phyloP scores from a whole-genome alignment of 805 yeast species.

The Schizosaccharomyces lindneri region DNA sequence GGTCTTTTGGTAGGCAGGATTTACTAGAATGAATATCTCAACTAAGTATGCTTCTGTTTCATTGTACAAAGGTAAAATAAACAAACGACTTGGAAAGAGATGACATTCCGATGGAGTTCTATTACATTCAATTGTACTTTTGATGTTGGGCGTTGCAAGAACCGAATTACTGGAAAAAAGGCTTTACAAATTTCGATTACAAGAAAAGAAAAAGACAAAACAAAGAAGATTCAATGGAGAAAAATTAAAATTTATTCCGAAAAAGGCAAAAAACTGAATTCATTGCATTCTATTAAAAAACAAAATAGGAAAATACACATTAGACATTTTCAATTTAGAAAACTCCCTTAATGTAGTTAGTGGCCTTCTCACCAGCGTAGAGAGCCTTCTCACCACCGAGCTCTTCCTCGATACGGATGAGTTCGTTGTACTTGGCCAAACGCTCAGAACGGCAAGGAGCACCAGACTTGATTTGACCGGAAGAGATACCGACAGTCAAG shows the following conservation, averaged over 20 bases:
- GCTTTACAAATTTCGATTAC: too few relatives aligned
- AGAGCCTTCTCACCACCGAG: constrained; percentile 80
- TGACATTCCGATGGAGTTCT: too few relatives aligned
- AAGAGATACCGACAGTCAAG: constrained; percentile 87
- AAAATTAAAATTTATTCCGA: not conserved
- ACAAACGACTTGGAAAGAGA: too few relatives aligned
- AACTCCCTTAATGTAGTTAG: not conserved
- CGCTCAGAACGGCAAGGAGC: constrained; percentile 99
- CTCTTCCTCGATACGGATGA: constrained; percentile 95
- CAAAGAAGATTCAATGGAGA: too few relatives aligned
- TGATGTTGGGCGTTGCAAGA: too few relatives aligned
- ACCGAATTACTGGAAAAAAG: too few relatives aligned
- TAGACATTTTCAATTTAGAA: not conserved
- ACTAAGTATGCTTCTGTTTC: too few relatives aligned
- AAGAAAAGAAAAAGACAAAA: not conserved
- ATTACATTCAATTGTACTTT: too few relatives aligned
- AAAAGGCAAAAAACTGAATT: not conserved
- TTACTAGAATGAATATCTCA: too few relatives aligned
- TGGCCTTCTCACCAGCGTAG: constrained; percentile 28
- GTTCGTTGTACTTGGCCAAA: constrained; percentile 96
- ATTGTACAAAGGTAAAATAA: too few relatives aligned
- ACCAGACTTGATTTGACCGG: constrained; percentile 98
- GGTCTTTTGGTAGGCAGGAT: too few relatives aligned
- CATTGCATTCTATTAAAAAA: not conserved
- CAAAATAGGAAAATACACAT: not conserved